Evolutionary conservation across 2,329 filamentous ascomycete species (phyloP), one percentile per base, ranked within the genome.

Genomic region (Cladorrhinum sp.): DNA sequence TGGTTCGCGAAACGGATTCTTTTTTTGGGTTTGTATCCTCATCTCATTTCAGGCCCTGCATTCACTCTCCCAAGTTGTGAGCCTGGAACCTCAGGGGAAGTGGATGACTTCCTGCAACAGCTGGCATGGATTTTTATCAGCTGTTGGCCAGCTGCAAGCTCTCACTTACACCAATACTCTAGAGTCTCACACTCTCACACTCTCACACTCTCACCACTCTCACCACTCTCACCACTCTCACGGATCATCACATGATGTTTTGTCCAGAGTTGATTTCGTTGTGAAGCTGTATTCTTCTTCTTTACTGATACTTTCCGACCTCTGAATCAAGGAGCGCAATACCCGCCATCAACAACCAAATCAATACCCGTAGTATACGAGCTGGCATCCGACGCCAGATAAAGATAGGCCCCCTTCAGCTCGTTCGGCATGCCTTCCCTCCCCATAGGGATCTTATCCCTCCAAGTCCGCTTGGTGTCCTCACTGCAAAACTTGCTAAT

Each of bases 321-420:
- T 18, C 13, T 45, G 4, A 13, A 64, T 71, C 73, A 86, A 54
- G 80, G 79, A 54, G 79, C 73, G 69, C 78, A 81, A 74, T 92
- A 92, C 58, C 89, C 89, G 62, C 90, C 90, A 72, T 95, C 91
- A 52, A 93, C 83, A 64, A 90, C 76, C 61, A 95, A 79, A 72
- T 92, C 88, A 9, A 83, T 79, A 0, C 86, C 91, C 8, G 91
- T 96, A 18, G 88, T 92, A 76, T 92, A 96, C 57, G 86, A 90
- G n/a, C 88, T 85, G 3, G 91, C 91, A 74, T 96, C 91, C 13
- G 87, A 91, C 18, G 90, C 89, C 59, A 96, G 79, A 75, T 92
- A 95, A 52, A 96, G 76, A 73, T 90, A 96, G 18, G 88, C 88
- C 20, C 90, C 92, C 78, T 93, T 93, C 67, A 96, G 80, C 78